Conservation (phyloP, 2,329 filamentous ascomycete species). For the Ophiocordyceps camponoti-rufipedis region DNA sequence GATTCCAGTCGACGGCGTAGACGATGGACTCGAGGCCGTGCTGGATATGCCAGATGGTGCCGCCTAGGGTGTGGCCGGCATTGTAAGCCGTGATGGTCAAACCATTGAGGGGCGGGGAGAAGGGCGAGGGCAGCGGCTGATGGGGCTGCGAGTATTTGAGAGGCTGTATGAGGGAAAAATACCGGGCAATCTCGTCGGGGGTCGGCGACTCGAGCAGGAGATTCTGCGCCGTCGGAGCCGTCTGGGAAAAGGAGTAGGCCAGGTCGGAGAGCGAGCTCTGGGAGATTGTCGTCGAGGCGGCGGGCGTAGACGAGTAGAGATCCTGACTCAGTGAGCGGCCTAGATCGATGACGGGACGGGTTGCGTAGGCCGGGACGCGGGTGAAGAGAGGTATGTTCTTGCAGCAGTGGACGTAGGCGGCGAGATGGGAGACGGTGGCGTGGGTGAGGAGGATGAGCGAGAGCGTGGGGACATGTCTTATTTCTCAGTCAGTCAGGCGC, state of each 20-base stretch:
- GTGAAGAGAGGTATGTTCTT: constrained; percentile 87
- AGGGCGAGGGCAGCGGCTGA: constrained; percentile 71
- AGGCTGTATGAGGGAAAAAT: constrained; percentile 79
- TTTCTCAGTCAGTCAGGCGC: not conserved
- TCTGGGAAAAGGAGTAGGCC: constrained; percentile 32
- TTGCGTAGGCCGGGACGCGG: constrained; percentile 87
- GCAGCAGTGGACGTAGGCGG: constrained; percentile 91
- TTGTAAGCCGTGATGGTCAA: constrained; percentile 94
- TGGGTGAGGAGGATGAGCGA: constrained; percentile 91
- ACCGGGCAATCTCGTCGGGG: constrained; percentile 73
- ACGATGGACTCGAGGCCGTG: constrained; percentile 93
- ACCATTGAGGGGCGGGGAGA: constrained; percentile 75
- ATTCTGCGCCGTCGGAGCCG: constrained; percentile 28
- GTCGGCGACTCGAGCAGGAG: constrained; percentile 55
- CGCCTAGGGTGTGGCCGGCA: constrained; percentile 85
- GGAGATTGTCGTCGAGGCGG: constrained; percentile 73
- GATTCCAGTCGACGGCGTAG: constrained; percentile 96
- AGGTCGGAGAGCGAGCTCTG: constrained; percentile 51
- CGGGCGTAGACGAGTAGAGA: constrained; percentile 73
- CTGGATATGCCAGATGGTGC: constrained; percentile 97
- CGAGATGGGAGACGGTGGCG: constrained; percentile 77
- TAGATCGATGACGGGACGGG: constrained; percentile 79
- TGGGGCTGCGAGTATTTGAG: constrained; percentile 96
- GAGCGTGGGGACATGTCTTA: constrained; percentile 72
- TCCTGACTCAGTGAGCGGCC: constrained; percentile 84